A percentile compares a stretch with the other conserved stretches of the same genome.
Conservation (phyloP, 2,329 filamentous ascomycete species). For the Parastagonospora avenae region DNA sequence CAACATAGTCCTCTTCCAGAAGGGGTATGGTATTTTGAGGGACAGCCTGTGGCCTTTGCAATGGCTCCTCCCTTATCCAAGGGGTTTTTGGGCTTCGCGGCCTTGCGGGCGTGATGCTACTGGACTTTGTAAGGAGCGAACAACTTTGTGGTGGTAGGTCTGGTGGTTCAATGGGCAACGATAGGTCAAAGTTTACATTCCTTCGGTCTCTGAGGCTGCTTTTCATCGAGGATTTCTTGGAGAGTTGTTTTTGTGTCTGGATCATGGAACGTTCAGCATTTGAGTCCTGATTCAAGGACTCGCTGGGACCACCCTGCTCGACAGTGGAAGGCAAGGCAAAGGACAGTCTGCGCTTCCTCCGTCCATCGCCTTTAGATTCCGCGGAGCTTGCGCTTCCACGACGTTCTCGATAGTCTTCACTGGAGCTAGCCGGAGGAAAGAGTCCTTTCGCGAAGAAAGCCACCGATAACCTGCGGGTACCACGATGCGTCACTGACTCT, state of each 20-base stretch:
- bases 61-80: conserved; percentile 17
- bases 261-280: too few species aligned
- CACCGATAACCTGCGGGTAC: too few species aligned
- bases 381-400: too few species aligned
- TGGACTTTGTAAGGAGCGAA: conserved; percentile 1
- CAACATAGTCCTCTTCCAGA: conserved; percentile 15
- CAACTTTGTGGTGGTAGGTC: conserved; percentile 26
- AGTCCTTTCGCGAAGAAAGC: too few species aligned
- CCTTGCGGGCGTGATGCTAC: conserved; percentile 25
- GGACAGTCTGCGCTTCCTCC: too few species aligned
- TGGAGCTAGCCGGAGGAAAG: too few species aligned
- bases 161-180: conserved; percentile 25
- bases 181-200: conserved; percentile 34
- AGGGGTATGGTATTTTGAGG: conserved; percentile 15
- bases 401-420: too few species aligned
- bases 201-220: conserved; percentile 33
- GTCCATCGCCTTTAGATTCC: too few species aligned
- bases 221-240: background rate
- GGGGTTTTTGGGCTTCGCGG: conserved; percentile 35
- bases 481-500: too few species aligned
- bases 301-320: too few species aligned
- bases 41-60: background rate
- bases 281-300: too few species aligned
- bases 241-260: background rate
- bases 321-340: too few species aligned